Conservation (phyloP, 2,329 filamentous ascomycete species). For the Elsinoe perseae region DNA sequence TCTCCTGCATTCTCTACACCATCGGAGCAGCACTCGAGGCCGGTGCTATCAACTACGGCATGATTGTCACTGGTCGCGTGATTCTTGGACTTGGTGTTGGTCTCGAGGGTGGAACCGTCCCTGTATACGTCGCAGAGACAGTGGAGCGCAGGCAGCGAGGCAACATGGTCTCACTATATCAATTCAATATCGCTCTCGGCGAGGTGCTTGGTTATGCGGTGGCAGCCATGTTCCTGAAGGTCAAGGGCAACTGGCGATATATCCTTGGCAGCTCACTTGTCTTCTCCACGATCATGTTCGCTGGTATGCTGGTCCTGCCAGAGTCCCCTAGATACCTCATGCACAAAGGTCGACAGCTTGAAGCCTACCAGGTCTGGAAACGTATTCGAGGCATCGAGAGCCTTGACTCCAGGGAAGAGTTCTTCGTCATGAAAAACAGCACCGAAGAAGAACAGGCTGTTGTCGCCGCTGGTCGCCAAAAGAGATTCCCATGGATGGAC, state of each 20-base stretch:
- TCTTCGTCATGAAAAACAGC: conserved; percentile 62
- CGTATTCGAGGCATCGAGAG: conserved; percentile 56
- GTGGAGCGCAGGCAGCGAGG: conserved; percentile 60
- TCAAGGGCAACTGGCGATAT: conserved; percentile 63
- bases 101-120: conserved; percentile 61
- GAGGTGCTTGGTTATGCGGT: conserved; percentile 67
- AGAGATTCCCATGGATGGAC: conserved; percentile 61
- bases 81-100: conserved; percentile 60
- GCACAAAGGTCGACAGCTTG: conserved; percentile 55
- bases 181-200: conserved; percentile 67
- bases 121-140: conserved; percentile 66
- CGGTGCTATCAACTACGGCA: conserved; percentile 59
- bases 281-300: conserved; percentile 20
- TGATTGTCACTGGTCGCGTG: conserved; percentile 62
- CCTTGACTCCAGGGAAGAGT: conserved; percentile 57
- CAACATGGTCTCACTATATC: conserved; percentile 66
- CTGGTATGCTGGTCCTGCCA: conserved; percentile 61
- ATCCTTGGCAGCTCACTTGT: conserved; percentile 50
- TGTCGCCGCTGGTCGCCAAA: conserved; percentile 44
- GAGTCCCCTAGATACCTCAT: conserved; percentile 62
- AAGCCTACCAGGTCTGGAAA: conserved; percentile 63
- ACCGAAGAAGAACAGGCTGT: conserved; percentile 50
- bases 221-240: conserved; percentile 63
- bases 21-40: conserved; percentile 61
- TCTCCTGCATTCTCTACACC: conserved; percentile 63